Percentiles rank a stretch among this genome's conserved stretches.
Evolutionary conservation across 441 rosid genomes (phyloP).

Genomic region (Bruguiera hainesii): DNA sequence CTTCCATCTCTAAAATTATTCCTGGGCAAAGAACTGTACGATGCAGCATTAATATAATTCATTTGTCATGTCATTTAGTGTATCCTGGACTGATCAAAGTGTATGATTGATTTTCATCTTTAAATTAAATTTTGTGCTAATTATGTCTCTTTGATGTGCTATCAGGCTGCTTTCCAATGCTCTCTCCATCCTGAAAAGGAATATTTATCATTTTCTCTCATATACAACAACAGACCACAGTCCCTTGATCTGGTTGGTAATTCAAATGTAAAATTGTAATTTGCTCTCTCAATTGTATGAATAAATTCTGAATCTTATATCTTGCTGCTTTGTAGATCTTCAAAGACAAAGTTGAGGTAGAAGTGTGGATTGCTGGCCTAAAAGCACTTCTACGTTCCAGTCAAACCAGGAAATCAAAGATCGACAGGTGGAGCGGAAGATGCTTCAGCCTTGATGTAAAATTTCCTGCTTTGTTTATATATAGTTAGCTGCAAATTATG

Average conservation of each 20-base stretch:
- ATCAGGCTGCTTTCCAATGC: constrained; percentile 84
- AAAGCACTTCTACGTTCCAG: constrained; percentile 67
- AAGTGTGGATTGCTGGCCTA: constrained; percentile 86
- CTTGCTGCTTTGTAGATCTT: constrained; percentile 52
- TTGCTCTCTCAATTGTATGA: constrained; percentile 12
- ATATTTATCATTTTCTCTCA: constrained; percentile 82
- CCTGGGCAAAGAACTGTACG: constrained; percentile 98
- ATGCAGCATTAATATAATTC: constrained; percentile 13
- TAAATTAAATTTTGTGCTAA: constrained; percentile 18
- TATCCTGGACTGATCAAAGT: constrained; percentile 2
- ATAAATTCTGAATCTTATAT: constrained; percentile 21
- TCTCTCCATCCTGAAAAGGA: constrained; percentile 84
- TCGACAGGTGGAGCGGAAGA: constrained; percentile 92
- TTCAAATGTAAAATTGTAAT: constrained; percentile 17
- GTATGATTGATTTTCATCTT: constrained; percentile 4
- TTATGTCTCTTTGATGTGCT: constrained; percentile 21
- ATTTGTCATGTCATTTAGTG: constrained; percentile 6
- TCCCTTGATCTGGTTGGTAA: constrained; percentile 93
- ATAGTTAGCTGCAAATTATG: not conserved
- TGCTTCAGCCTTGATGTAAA: constrained; percentile 83
- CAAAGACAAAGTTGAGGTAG: constrained; percentile 94
- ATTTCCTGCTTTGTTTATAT: constrained; percentile 10
- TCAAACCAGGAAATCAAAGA: constrained; percentile 87
- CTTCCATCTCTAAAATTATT: constrained; percentile 73
- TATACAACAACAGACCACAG: constrained; percentile 78